phyloP scores from a whole-genome alignment of 1,284 basidiomycete species.

The Lignosus rhinocerotis region DNA sequence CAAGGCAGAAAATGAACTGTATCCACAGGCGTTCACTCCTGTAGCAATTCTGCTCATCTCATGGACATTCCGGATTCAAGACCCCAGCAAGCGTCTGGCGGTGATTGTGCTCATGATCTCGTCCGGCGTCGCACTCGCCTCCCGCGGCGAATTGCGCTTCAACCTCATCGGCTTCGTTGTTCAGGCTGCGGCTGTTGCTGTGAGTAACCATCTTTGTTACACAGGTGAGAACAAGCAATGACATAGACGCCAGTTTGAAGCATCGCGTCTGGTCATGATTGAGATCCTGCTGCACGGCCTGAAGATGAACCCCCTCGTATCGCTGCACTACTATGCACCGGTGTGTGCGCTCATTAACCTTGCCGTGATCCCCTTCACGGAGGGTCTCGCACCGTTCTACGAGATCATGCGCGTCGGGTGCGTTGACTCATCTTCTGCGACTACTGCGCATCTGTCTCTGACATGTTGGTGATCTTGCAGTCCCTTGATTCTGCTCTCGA shows the following conservation, averaged over 20 bases:
- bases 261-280: conserved; percentile 93
- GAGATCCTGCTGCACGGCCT: conserved; percentile 93
- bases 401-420: conserved; percentile 63
- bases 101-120: conserved; percentile 94
- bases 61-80: conserved; percentile 87
- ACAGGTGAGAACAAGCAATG: conserved; percentile 33
- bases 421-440: conserved; percentile 8
- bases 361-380: conserved; percentile 81
- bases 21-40: conserved; percentile 84
- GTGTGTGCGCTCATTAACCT: conserved; percentile 93
- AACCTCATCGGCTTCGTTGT: conserved; percentile 85
- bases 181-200: conserved; percentile 79
- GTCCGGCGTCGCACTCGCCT: conserved; percentile 84
- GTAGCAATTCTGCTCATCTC: conserved; percentile 96
- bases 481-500: conserved; percentile 77
- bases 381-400: conserved; percentile 88
- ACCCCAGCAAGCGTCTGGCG: conserved; percentile 80
- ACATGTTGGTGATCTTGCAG: conserved; percentile 31
- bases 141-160: conserved; percentile 86
- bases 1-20: background rate
- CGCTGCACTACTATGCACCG: conserved; percentile 95
- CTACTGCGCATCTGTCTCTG: background rate
- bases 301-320: conserved; percentile 97
- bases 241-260: conserved; percentile 65
- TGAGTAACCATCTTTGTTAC: conserved; percentile 27